Evolutionary conservation across 2,329 filamentous ascomycete species (phyloP).

Genomic region (Pleomassaria siparia): DNA sequence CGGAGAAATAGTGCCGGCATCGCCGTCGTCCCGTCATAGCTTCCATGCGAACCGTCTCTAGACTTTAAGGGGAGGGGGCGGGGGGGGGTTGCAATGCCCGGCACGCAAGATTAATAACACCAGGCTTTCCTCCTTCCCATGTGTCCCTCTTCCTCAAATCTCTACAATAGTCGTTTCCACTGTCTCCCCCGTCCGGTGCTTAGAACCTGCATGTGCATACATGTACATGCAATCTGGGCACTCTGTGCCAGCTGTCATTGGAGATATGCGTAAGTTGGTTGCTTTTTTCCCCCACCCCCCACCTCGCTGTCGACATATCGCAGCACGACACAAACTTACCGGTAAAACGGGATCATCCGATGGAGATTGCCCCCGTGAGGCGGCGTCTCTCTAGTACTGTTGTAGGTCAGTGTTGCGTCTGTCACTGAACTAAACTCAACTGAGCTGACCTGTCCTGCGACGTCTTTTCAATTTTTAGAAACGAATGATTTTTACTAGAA

Average conservation of each 20-base stretch:
- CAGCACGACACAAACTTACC: not conserved
- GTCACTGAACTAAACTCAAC: no score
- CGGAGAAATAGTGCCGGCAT: not conserved
- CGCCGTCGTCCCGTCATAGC: not conserved
- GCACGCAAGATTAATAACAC: no score
- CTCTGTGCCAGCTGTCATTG: slow-evolving; percentile 1
- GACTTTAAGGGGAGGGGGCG: not conserved
- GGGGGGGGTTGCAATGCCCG: no score
- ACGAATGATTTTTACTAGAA: no score
- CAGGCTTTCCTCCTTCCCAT: no score
- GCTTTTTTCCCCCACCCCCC: not conserved
- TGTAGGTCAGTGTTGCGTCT: not conserved
- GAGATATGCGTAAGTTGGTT: not conserved
- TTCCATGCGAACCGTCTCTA: not conserved
- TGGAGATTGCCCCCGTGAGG: not conserved
- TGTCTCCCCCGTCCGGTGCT: not conserved
- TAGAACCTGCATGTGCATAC: not conserved
- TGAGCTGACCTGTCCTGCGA: no score
- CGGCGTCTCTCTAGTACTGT: not conserved
- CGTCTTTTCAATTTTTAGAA: no score
- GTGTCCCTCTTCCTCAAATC: not conserved
- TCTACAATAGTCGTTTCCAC: no score
- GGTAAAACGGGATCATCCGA: slow-evolving; percentile 6
- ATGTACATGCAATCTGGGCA: slow-evolving; percentile 3
- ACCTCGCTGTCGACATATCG: not conserved